Evolutionary conservation across 257 asterid species (phyloP).

Genomic region (Solanum medicagineum): DNA sequence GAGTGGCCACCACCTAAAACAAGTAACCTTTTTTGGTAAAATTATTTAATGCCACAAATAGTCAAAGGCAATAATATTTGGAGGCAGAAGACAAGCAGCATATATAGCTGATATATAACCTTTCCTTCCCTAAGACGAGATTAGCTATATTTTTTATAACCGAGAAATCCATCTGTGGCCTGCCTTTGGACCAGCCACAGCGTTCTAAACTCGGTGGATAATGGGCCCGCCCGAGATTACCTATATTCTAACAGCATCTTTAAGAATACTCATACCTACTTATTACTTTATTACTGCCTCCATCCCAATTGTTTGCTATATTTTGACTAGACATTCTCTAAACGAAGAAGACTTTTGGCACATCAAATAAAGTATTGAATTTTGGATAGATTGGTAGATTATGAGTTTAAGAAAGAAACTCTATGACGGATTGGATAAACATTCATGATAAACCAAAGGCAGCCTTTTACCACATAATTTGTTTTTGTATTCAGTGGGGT

Average conservation of each 20-base stretch:
- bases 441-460: not conserved
- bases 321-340: not conserved
- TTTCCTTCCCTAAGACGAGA: not conserved
- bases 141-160: not conserved
- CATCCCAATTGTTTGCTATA: not conserved
- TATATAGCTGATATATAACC: not conserved
- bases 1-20: conserved; percentile 76
- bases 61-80: not conserved
- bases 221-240: not conserved
- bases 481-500: not conserved
- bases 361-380: not conserved
- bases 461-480: not conserved
- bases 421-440: not conserved
- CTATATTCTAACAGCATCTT: not conserved
- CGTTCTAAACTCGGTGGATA: too few relatives aligned
- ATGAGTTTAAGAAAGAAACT: not conserved
- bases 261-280: not conserved
- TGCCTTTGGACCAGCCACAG: too few relatives aligned
- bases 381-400: not conserved
- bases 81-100: not conserved
- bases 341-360: not conserved
- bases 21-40: not conserved
- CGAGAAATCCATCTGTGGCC: too few relatives aligned
- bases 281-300: not conserved
- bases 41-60: not conserved